Evolutionary conservation across 2,329 filamentous ascomycete species (phyloP).

Genomic region (Aspergillus sp.): DNA sequence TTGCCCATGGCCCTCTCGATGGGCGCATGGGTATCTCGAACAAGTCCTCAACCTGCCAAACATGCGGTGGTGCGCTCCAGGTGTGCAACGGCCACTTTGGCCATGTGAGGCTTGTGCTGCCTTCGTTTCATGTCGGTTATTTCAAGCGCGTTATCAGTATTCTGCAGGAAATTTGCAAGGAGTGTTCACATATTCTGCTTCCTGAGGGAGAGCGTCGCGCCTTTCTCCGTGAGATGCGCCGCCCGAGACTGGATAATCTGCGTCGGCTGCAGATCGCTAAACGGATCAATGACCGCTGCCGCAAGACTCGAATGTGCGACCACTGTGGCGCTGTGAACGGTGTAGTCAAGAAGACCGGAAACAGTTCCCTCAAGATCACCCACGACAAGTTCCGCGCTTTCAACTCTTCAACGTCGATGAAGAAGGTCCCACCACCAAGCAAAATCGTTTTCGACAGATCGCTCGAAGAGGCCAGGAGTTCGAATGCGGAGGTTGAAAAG

Average conservation of each 20-base stretch:
- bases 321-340: constrained; percentile 84
- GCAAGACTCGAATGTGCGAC: constrained; percentile 81
- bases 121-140: constrained; percentile 95
- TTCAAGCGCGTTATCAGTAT: constrained; percentile 91
- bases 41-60: constrained; percentile 78
- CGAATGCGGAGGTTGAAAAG: constrained; percentile 83
- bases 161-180: constrained; percentile 94
- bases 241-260: constrained; percentile 83
- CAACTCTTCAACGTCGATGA: constrained; percentile 84
- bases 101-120: constrained; percentile 85
- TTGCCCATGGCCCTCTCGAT: constrained; percentile 84
- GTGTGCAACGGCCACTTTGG: constrained; percentile 96
- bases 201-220: constrained; percentile 76
- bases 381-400: constrained; percentile 91
- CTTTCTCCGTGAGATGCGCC: constrained; percentile 79
- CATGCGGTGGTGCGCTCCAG: constrained; percentile 79
- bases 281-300: constrained; percentile 84
- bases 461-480: constrained; percentile 76
- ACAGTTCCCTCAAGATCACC: constrained; percentile 82
- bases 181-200: constrained; percentile 83
- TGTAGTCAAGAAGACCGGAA: constrained; percentile 84
- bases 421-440: constrained; percentile 79
- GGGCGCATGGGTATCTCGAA: constrained; percentile 85
- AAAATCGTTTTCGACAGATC: constrained; percentile 86
- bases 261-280: constrained; percentile 83